These are phyloP conservation scores for Peronospora destructor DNA, from an alignment of 352 stramenopile species.

Conservation along the genomic window DNA sequence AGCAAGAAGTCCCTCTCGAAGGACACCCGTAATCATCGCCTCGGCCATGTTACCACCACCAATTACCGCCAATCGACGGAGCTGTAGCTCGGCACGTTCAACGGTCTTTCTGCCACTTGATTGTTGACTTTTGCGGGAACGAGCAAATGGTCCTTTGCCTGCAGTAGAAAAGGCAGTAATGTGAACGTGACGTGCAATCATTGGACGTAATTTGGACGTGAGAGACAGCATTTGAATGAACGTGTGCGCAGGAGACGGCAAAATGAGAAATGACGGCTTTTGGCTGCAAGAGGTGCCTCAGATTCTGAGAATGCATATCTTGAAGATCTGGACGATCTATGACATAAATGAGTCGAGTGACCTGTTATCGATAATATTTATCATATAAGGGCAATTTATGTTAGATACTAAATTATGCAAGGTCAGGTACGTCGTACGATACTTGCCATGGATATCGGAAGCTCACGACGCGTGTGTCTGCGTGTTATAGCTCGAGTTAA, in stretches of 20 bases:
- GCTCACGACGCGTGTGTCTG: not conserved
- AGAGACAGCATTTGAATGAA: constrained; percentile 13
- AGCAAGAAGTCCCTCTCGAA: constrained; percentile 57
- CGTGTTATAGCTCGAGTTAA: constrained; percentile 48
- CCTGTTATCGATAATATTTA: not conserved
- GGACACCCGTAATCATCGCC: constrained; percentile 76
- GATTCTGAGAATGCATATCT: constrained; percentile 5
- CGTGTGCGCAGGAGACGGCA: not conserved
- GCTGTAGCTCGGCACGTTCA: constrained; percentile 23
- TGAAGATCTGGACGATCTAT: constrained; percentile 2
- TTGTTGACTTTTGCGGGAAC: constrained; percentile 18
- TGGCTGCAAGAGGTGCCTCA: not conserved
- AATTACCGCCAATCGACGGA: constrained; percentile 67
- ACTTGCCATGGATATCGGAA: too few species aligned
- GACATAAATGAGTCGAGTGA: not conserved
- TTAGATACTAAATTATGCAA: constrained; percentile 7
- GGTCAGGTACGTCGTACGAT: constrained; percentile 21
- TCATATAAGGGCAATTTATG: not conserved
- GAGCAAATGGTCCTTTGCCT: constrained; percentile 19
- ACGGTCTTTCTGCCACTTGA: not conserved
- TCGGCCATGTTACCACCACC: constrained; percentile 88
- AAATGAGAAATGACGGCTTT: constrained; percentile 14
- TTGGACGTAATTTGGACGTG: constrained; percentile 12
- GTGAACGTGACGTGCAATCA: constrained; percentile 3
- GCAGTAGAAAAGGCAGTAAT: constrained; percentile 10